These are phyloP conservation scores for Geotrichum phurueaensis DNA, from an alignment of 1,139 yeast species.

Conservation along the genomic window DNA sequence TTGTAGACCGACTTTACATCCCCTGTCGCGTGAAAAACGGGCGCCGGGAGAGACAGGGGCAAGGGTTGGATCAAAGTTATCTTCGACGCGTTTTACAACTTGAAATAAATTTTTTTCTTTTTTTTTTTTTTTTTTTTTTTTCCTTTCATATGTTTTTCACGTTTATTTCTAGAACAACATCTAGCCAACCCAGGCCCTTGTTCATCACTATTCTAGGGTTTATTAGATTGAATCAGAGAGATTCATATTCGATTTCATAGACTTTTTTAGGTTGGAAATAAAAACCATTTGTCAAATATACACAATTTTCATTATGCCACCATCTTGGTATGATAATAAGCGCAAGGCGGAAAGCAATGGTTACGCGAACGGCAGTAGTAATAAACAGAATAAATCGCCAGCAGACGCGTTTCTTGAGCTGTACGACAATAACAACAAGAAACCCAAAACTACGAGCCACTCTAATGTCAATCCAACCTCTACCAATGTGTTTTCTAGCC, in stretches of 20 bases:
- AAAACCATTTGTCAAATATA: not conserved
- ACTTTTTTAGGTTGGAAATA: not conserved
- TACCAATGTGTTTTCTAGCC: slow-evolving; percentile 1
- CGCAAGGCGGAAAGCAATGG: slow-evolving; percentile 11
- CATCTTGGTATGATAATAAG: slow-evolving; percentile 13
- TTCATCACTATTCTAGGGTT: not conserved
- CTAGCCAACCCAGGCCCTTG: not conserved
- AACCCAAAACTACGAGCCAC: not conserved
- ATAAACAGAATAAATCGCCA: slow-evolving; percentile 3
- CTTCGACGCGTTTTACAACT: slow-evolving; percentile 5
- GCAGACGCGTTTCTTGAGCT: slow-evolving; percentile 1
- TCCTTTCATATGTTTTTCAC: not conserved
- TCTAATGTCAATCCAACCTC: not conserved
- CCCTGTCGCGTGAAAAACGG: not conserved
- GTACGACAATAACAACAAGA: not conserved
- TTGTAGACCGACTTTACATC: not conserved
- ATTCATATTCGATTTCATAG: not conserved
- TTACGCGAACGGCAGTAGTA: not conserved
- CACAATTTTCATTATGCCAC: slow-evolving; percentile 8
- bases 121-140: not conserved
- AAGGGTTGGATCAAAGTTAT: not conserved
- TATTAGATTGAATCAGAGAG: not conserved
- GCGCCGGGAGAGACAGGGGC: not conserved
- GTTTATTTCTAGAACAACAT: not conserved
- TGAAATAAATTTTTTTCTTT: not conserved